Conservation (phyloP, 2,329 filamentous ascomycete species). For the Periglandula ipomoeae region DNA sequence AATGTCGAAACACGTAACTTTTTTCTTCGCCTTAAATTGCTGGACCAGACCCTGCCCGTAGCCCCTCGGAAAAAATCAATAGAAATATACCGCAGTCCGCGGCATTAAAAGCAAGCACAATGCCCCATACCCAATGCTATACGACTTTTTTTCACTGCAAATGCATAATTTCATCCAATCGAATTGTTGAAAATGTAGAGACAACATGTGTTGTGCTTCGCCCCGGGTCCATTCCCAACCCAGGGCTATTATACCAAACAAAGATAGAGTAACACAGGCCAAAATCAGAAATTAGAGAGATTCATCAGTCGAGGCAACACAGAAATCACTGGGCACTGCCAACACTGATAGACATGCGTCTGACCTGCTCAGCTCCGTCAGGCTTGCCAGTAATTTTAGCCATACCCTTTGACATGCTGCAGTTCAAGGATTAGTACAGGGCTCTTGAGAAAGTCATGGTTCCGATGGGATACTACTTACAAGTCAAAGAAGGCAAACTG, state of each 20-base stretch:
- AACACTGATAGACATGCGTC: conserved; percentile 17
- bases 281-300: background rate
- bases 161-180: background rate
- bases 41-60: background rate
- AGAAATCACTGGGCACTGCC: background rate
- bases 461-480: conserved; percentile 44
- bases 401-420: conserved; percentile 58
- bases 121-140: background rate
- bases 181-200: conserved; percentile 1
- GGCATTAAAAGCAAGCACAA: background rate
- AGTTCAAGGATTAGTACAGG: conserved; percentile 1
- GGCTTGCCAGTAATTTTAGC: conserved; percentile 29
- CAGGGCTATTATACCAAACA: background rate
- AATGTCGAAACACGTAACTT: background rate
- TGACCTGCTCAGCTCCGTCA: conserved; percentile 18
- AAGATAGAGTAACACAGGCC: background rate
- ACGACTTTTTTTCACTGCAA: background rate
- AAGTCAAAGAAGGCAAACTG: conserved; percentile 99
- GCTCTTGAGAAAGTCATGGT: background rate
- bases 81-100: background rate
- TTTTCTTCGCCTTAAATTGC: background rate
- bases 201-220: too few species aligned
- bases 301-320: background rate
- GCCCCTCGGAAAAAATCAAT: background rate
- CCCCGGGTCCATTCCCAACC: background rate